These are phyloP conservation scores for Mortierella sp. DNA, from an alignment of 371 early-diverging fungal species.

Conservation along the genomic window DNA sequence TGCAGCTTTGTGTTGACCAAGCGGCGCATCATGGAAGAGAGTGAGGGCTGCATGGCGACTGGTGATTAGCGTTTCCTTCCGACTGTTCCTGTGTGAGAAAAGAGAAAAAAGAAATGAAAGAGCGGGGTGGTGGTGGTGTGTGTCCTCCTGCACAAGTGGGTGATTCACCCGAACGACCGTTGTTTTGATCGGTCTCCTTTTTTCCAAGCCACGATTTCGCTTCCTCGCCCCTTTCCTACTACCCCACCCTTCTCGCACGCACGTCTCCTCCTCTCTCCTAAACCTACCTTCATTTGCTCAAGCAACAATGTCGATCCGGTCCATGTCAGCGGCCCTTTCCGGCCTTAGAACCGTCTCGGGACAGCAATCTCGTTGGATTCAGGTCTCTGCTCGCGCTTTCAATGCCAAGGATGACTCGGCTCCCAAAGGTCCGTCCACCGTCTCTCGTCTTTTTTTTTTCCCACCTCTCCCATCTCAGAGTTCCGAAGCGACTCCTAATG, in stretches of 20 bases:
- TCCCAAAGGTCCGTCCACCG: neutral
- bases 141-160: too few species aligned
- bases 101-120: neutral
- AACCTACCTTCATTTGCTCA: neutral
- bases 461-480: too few species aligned
- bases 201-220: constrained; percentile 29
- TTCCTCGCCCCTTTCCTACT: neutral
- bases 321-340: constrained; percentile 24
- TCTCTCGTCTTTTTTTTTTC: too few species aligned
- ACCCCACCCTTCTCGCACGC: neutral
- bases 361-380: constrained; percentile 42
- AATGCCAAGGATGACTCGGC: constrained; percentile 34
- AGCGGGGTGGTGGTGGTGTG: neutral
- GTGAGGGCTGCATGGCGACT: constrained; percentile 39
- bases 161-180: too few species aligned
- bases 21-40: constrained; percentile 40
- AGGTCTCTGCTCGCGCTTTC: constrained; percentile 36
- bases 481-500: too few species aligned
- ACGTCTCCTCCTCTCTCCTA: too few species aligned
- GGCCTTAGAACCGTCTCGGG: constrained; percentile 26
- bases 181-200: too few species aligned
- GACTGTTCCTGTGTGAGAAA: neutral
- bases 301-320: constrained; percentile 3
- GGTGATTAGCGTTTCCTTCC: neutral
- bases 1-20: constrained; percentile 56